Evolutionary conservation across 176 grass and related monocot species (phyloP).

Genomic region (Cymbopogon citratus): DNA sequence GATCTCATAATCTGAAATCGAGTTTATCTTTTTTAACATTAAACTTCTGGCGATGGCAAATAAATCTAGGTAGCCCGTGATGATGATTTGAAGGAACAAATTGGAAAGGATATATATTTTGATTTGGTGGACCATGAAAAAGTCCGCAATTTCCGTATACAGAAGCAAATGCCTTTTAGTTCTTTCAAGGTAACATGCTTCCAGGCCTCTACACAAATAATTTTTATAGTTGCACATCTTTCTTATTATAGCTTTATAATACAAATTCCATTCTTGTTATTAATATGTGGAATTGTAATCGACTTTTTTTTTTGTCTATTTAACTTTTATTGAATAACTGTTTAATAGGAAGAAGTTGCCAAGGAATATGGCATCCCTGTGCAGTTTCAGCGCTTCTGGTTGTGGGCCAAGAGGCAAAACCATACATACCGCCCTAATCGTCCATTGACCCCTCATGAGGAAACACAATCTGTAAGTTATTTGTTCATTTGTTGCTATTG

Average conservation of each 20-base stretch:
- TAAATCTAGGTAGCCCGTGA: conserved; percentile 68
- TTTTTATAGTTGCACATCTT: conserved; percentile 4
- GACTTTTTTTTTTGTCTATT: conserved; percentile 2
- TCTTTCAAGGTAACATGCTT: conserved; percentile 75
- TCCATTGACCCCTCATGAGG: conserved; percentile 59
- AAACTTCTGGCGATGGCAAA: conserved; percentile 1
- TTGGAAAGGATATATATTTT: conserved; percentile 90
- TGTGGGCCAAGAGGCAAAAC: conserved; percentile 97
- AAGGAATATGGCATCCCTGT: conserved; percentile 92
- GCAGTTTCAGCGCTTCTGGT: conserved; percentile 89
- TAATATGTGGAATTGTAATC: not conserved
- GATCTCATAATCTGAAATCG: conserved; percentile 4
- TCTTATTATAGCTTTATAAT: not conserved
- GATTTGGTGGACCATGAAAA: conserved; percentile 98
- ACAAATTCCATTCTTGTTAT: not conserved
- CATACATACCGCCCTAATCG: conserved; percentile 93
- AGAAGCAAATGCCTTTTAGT: conserved; percentile 88
- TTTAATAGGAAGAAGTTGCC: conserved; percentile 75
- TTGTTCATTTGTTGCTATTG: not conserved
- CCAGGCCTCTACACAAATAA: not conserved
- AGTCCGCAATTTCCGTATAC: conserved; percentile 92
- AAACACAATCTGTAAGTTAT: conserved; percentile 68
- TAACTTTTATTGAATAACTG: conserved; percentile 14
- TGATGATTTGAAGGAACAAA: conserved; percentile 77
- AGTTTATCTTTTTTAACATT: not conserved